Conservation (phyloP, 331 rosid genomes). For the Rhamnella rubrinervis region DNA sequence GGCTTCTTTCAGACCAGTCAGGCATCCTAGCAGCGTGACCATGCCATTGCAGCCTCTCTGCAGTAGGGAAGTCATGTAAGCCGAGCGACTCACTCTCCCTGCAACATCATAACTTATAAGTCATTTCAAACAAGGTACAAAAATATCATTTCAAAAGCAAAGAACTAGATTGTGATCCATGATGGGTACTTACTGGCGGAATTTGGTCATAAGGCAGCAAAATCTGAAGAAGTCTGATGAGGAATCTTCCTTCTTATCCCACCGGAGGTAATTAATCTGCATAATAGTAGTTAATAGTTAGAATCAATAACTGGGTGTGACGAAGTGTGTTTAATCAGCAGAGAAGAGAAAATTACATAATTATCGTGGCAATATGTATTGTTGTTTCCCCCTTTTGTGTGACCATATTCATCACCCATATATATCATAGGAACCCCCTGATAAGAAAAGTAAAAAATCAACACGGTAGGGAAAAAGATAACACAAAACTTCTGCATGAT, state of each 20-base stretch:
- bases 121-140: constrained; percentile 4
- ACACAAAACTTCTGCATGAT: background rate
- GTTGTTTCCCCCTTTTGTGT: constrained; percentile 96
- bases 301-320: constrained; percentile 16
- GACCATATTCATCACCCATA: constrained; percentile 99
- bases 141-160: constrained; percentile 16
- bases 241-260: constrained; percentile 89
- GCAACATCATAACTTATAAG: constrained; percentile 33
- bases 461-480: constrained; percentile 24
- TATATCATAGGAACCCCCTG: constrained; percentile 96
- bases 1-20: constrained; percentile 86
- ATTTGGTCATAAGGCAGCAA: constrained; percentile 72
- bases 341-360: constrained; percentile 52
- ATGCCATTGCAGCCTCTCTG: constrained; percentile 94
- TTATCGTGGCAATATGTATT: constrained; percentile 97
- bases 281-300: constrained; percentile 21
- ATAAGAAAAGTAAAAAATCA: constrained; percentile 13
- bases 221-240: constrained; percentile 79
- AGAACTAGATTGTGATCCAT: background rate
- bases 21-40: constrained; percentile 80
- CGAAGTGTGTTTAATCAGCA: constrained; percentile 12
- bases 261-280: constrained; percentile 84
- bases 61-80: constrained; percentile 80
- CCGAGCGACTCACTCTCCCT: constrained; percentile 94
- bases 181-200: constrained; percentile 57